A percentile compares a stretch with the other conserved stretches of the same genome.
Evolutionary conservation across 495 filamentous ascomycete genomes (phyloP).

Genomic region (Daldinia vernicosa): DNA sequence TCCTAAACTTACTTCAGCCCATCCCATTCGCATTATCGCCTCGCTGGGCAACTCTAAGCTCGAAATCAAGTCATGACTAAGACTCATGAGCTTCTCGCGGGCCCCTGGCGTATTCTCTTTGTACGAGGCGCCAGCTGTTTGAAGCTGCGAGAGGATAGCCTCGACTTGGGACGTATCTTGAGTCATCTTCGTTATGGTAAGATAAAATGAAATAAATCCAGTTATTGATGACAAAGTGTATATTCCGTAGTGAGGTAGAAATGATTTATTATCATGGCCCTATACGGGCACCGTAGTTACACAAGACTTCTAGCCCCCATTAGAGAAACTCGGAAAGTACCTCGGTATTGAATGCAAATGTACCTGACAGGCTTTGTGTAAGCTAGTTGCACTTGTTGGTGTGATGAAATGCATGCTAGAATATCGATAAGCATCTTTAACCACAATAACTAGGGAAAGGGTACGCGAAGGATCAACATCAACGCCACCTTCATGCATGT

Average conservation of each 20-base stretch:
- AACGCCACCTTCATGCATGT: background rate
- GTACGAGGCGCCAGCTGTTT: slow-evolving; percentile 36
- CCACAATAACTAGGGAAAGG: background rate
- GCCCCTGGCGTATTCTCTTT: slow-evolving; percentile 48
- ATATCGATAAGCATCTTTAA: background rate
- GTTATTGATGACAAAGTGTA: background rate
- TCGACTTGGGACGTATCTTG: background rate
- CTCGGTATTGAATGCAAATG: background rate
- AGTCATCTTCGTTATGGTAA: background rate
- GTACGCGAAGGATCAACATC: background rate
- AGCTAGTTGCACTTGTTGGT: background rate
- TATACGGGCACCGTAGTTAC: background rate
- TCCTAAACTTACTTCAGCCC: slow-evolving; percentile 50
- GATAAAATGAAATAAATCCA: background rate
- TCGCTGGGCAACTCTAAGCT: slow-evolving; percentile 51
- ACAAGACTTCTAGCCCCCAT: background rate
- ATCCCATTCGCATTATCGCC: slow-evolving; percentile 52
- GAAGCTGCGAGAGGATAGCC: slow-evolving; percentile 29
- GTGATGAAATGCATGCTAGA: background rate
- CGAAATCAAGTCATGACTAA: slow-evolving; percentile 46
- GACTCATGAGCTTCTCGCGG: slow-evolving; percentile 49
- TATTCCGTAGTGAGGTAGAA: background rate
- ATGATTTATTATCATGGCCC: background rate
- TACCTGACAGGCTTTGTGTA: background rate
- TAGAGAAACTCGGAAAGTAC: background rate